These are phyloP conservation scores for Chlamydomonas schloesseri DNA, from an alignment of 139 green algal species.

Conservation along the genomic window DNA sequence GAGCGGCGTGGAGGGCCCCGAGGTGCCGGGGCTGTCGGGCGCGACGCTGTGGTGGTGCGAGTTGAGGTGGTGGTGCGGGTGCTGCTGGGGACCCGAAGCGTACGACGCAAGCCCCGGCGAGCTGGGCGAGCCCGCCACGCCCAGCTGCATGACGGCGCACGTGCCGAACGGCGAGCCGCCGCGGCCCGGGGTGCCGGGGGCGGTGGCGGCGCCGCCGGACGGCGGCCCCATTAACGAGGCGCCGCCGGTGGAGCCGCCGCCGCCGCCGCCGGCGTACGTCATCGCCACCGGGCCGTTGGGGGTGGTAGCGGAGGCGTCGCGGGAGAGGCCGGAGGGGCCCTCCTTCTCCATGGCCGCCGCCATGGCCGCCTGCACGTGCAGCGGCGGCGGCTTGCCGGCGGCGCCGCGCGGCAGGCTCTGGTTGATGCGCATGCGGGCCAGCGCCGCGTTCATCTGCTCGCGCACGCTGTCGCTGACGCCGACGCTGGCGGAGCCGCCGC, in stretches of 20 bases:
- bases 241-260: no score
- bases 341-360: no score
- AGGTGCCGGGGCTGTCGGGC: not conserved
- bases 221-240: no score
- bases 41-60: not conserved
- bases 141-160: not conserved
- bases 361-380: not conserved
- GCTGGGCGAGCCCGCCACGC: no score
- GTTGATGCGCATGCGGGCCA: not conserved
- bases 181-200: no score
- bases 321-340: no score
- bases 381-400: not conserved
- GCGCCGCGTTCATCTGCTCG: slow-evolving; percentile 4
- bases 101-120: not conserved
- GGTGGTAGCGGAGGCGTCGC: no score
- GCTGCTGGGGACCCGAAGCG: no score
- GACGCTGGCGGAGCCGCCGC: not conserved
- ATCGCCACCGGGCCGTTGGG: no score
- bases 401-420: not conserved
- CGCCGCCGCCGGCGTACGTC: no score
- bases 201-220: not conserved
- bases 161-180: not conserved
- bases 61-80: not conserved
- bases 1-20: not conserved
- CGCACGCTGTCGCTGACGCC: not conserved